Evolutionary conservation across 345 rosid species (phyloP).

Genomic region (Erodium maritimum): DNA sequence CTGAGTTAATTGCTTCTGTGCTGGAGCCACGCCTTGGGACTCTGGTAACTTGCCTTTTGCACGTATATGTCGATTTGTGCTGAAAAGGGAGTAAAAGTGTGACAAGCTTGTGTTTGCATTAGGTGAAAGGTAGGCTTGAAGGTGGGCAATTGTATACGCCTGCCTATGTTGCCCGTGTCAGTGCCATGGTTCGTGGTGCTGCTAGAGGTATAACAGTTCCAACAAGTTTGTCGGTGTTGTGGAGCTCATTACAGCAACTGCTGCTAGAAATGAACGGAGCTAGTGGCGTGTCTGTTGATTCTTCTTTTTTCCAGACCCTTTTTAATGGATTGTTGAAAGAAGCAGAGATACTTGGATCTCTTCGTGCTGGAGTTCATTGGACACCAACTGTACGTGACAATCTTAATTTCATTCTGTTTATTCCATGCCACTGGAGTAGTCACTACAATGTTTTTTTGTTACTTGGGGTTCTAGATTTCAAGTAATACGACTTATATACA

Average conservation of each 20-base stretch:
- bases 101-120: conserved; percentile 7
- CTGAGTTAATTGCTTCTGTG: conserved; percentile 65
- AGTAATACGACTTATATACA: background rate
- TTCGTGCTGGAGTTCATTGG: conserved; percentile 97
- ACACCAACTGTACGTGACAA: conserved; percentile 67
- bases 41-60: conserved; percentile 32
- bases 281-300: conserved; percentile 64
- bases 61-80: background rate
- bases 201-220: conserved; percentile 86
- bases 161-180: conserved; percentile 83
- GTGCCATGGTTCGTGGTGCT: conserved; percentile 93
- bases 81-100: conserved; percentile 5
- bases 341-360: conserved; percentile 79
- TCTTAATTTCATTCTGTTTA: conserved; percentile 3
- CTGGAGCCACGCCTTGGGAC: conserved; percentile 91
- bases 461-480: too few species aligned
- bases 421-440: too few species aligned
- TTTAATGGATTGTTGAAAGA: conserved; percentile 73
- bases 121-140: conserved; percentile 98
- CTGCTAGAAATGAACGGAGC: conserved; percentile 89
- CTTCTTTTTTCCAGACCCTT: conserved; percentile 74
- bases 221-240: conserved; percentile 55
- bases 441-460: too few species aligned
- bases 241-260: conserved; percentile 71
- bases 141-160: conserved; percentile 96